Base-by-base conservation (phyloP, 805 yeast species). In the Suhomyces xylopsoci region DNA sequence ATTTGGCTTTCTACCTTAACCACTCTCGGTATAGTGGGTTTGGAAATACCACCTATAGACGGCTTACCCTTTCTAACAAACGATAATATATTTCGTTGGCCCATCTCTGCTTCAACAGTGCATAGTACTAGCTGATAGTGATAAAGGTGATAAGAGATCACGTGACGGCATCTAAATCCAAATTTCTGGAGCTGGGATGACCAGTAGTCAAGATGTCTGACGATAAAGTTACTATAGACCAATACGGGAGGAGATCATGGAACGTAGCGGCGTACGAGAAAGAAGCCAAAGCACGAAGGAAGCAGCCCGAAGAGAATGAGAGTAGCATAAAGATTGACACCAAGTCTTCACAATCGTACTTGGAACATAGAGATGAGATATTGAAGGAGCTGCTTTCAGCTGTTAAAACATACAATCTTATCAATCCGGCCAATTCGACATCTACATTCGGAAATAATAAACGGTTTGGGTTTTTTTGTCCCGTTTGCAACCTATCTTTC, bases 391-490 rank as follows among this genome's bases (percentile, higher is more conserved):
- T 72, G 62, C 53, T 75, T 7, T 56, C 58, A 41, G 67, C 77
- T 1, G 70, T 75, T 14, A 63, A 66, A 32, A 62, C 60, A n/a
- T 70, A 66, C 52, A 75, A 73, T 12, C 53, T 75, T 3, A 62
- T 75, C 25, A 68, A 64, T 36, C 70, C 64, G 36, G 58, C 40
- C 51, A 55, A 45, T 15, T 30, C 34, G 20, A 51, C 60, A 8
- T 17, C 62, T 5, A 48, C 61, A 1, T 63, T 15, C 58, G 76
- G 63, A 50, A 68, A 59, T 44, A 72, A 55, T 82, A 90, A 50
- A 78, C 82, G 88, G 24, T 88, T 89, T 55, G 97, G 97, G 20
- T 93, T 93, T 68, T 81, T 81, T 60, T 94, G 99, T 69, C 88
- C 86, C 9, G 67, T 81, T 1, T 94, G 99, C 68, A 82, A 86